Conservation (phyloP, 1,284 basidiomycete species). For the Blastosporella zonata region DNA sequence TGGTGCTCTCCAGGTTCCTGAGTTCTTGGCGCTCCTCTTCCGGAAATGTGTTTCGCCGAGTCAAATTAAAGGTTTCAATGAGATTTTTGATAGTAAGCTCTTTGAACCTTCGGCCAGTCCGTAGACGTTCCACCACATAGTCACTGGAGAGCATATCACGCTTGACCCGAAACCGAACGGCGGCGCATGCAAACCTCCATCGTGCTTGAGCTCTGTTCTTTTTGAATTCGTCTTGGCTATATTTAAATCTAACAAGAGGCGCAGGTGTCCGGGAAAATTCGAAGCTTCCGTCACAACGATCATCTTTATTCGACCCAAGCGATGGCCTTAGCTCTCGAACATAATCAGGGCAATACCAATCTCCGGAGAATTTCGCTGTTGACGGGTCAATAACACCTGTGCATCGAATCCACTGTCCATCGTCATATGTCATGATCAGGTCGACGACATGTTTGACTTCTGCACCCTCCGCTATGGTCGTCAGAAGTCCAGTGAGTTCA, state of each 20-base stretch:
- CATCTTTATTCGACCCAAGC: not conserved
- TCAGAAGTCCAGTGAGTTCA: not conserved
- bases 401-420: conserved; percentile 3
- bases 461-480: not conserved
- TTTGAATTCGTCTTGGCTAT: not conserved
- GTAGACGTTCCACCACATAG: not conserved
- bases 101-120: conserved; percentile 3
- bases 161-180: not conserved
- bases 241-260: not conserved
- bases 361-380: not conserved
- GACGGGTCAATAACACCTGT: not conserved
- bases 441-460: not conserved
- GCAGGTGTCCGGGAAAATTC: conserved; percentile 1
- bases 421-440: conserved; percentile 1
- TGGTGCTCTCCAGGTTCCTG: not conserved
- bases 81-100: not conserved
- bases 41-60: not conserved
- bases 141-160: conserved; percentile 1
- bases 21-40: not conserved
- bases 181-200: conserved; percentile 3
- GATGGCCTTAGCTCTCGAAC: not conserved
- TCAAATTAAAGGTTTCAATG: not conserved
- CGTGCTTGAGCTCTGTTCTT: not conserved
- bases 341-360: not conserved
- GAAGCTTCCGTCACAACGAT: not conserved